Base-by-base conservation (phyloP, 805 yeast genomes). In the Saturnispora galanensis region DNA sequence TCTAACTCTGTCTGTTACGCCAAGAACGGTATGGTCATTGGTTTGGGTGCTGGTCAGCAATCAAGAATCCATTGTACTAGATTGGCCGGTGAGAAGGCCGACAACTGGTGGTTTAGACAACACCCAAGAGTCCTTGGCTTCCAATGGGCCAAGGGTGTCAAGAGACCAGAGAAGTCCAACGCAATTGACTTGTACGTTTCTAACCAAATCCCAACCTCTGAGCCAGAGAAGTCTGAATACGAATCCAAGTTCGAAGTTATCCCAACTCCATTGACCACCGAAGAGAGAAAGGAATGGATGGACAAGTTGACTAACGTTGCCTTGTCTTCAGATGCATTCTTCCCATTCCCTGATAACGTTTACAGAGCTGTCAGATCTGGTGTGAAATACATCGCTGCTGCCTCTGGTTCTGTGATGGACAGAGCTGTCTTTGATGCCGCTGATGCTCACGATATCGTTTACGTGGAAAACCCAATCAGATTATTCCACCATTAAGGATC, bases 41-140 rank as follows among this genome's bases (percentile, higher is more conserved):
- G 99, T 54, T 77, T 93, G 57, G 99, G 99, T 61, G 99, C 99
- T 49, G 99, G 99, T 54, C 99, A 93, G 74, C 99, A 93, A 72
- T 88, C 97, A 46, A 81, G 99, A 71, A 93, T 93, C 61, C 99
- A 93, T 73, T 93, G 99, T 73, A 93, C 98, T 41, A 83, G 99
- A 72, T 77, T 93, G 56, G 99, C 98, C 42, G 98, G 98, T 65
- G 98, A 93, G 62, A 93, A 93, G 75, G 96, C 97, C 54, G 97
- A 93, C 67, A 89, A 89, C 77, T 93, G 97, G 97, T 93, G 98
- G 98, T 77, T 93, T 62, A 84, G 99, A 74, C 97, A 93, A 68
- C 98, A 93, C 69, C 97, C 97, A 55, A 79, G 73, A 63, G 97
- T 93, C 8, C 70, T 93, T 48, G 93, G 70, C 18, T 84, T 93